A percentile compares a stretch with the other conserved stretches of the same genome.
Evolutionary conservation across 2,329 filamentous ascomycete genomes (phyloP).

Genomic region (Pseudogymnoascus sp.): DNA sequence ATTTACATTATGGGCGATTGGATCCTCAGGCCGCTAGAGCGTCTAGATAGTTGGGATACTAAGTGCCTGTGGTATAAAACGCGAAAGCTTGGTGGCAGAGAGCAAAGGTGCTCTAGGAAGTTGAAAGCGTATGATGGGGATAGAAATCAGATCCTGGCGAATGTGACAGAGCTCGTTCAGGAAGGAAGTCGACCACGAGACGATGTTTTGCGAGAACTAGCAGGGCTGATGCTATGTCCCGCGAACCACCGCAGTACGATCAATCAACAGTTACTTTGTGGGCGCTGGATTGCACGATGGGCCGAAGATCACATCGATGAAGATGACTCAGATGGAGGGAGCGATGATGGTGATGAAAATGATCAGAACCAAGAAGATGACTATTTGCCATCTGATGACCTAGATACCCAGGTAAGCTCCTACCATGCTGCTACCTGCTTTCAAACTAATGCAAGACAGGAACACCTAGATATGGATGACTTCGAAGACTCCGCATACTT

Average conservation of each 20-base stretch:
- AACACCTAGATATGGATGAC: background rate
- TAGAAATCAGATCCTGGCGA: background rate
- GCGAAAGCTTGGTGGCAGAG: background rate
- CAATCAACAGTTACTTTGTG: background rate
- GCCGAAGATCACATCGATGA: background rate
- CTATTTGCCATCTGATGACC: background rate
- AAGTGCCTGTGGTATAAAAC: background rate
- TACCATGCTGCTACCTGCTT: background rate
- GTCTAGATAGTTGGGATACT: background rate
- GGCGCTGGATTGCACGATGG: background rate
- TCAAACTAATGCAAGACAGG: background rate
- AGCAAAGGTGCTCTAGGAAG: background rate
- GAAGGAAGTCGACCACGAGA: background rate
- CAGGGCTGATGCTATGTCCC: background rate
- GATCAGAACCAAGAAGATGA: background rate
- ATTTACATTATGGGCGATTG: background rate
- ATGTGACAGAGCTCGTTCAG: background rate
- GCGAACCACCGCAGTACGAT: background rate
- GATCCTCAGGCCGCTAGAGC: background rate
- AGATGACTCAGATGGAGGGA: background rate
- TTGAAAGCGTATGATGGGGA: background rate
- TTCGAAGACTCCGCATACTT: background rate
- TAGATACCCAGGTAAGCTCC: background rate
- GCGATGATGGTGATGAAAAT: background rate
- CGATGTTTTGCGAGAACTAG: background rate